phyloP scores from a whole-genome alignment of 148 eudicot species.

The Rhododendron mucronatum region DNA sequence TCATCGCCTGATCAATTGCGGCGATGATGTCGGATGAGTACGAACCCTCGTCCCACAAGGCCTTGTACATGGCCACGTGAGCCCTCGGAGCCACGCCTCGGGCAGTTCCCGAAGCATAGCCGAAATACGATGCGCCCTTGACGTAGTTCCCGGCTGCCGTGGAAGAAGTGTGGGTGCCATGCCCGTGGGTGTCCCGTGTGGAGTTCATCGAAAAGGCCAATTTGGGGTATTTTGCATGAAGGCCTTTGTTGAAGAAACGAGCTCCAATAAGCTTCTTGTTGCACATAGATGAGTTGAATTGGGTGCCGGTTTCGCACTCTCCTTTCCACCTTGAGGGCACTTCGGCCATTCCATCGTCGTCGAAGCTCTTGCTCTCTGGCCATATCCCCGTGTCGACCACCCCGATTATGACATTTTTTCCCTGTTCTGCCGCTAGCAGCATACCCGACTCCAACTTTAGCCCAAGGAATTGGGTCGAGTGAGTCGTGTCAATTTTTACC shows the following conservation, averaged over 20 bases:
- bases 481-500: slow-evolving; percentile 47
- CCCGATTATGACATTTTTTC: slow-evolving; percentile 40
- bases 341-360: slow-evolving; percentile 42
- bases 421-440: slow-evolving; percentile 44
- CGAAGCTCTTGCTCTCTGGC: slow-evolving; percentile 62
- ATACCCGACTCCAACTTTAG: slow-evolving; percentile 30
- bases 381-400: slow-evolving; percentile 50
- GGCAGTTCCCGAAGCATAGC: not conserved
- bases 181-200: not conserved
- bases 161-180: not conserved
- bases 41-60: slow-evolving; percentile 35
- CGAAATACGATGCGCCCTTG: not conserved
- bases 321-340: slow-evolving; percentile 53
- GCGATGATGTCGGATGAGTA: slow-evolving; percentile 44
- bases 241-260: slow-evolving; percentile 43
- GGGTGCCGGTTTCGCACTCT: slow-evolving; percentile 33
- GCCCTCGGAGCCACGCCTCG: slow-evolving; percentile 15
- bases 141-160: not conserved
- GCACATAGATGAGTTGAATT: slow-evolving; percentile 42
- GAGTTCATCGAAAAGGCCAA: slow-evolving; percentile 8
- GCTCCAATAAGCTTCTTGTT: slow-evolving; percentile 40
- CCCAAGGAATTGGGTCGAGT: slow-evolving; percentile 42
- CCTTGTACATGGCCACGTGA: slow-evolving; percentile 66
- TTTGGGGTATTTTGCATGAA: slow-evolving; percentile 31
- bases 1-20: slow-evolving; percentile 55